phyloP scores from a whole-genome alignment of 2,329 filamentous ascomycete species.

The Simplicillium aogashimaense region DNA sequence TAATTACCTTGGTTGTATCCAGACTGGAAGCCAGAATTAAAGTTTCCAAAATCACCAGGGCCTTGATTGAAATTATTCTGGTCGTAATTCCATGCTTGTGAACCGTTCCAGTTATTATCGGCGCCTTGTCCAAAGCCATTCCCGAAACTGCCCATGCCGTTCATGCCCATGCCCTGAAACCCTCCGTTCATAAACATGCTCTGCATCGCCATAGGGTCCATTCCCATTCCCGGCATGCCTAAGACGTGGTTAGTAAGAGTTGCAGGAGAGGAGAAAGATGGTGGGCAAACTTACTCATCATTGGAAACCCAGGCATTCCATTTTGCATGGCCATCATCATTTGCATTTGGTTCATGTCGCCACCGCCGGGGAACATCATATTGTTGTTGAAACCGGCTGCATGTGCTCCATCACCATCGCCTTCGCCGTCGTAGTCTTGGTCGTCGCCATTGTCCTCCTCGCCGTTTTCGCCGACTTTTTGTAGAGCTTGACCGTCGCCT shows the following conservation, averaged over 20 bases:
- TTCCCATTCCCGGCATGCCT: constrained; percentile 77
- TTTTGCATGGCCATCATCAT: constrained; percentile 72
- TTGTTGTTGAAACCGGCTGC: constrained; percentile 38
- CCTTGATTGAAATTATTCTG: constrained; percentile 86
- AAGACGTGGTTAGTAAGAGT: constrained; percentile 1
- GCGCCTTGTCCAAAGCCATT: constrained; percentile 51
- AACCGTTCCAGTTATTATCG: constrained; percentile 73
- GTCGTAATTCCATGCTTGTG: constrained; percentile 74
- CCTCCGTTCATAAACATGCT: constrained; percentile 72
- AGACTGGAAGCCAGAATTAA: constrained; percentile 69
- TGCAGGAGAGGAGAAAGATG: background rate
- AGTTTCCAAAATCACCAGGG: constrained; percentile 70
- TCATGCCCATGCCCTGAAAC: constrained; percentile 69
- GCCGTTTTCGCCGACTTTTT: constrained; percentile 8
- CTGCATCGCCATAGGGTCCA: constrained; percentile 71
- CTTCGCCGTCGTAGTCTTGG: constrained; percentile 15
- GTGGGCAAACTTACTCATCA: constrained; percentile 67
- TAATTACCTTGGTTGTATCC: constrained; percentile 79
- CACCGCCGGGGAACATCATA: constrained; percentile 51
- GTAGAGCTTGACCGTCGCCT: constrained; percentile 1
- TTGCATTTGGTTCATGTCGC: constrained; percentile 69
- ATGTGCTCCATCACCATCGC: constrained; percentile 22
- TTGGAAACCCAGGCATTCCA: constrained; percentile 56
- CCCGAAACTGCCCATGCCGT: constrained; percentile 68
- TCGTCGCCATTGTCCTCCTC: constrained; percentile 8